Evolutionary conservation across 2,329 filamentous ascomycete species (phyloP), one percentile per base, ranked within the genome.

Genomic region (Xylariales sp.): DNA sequence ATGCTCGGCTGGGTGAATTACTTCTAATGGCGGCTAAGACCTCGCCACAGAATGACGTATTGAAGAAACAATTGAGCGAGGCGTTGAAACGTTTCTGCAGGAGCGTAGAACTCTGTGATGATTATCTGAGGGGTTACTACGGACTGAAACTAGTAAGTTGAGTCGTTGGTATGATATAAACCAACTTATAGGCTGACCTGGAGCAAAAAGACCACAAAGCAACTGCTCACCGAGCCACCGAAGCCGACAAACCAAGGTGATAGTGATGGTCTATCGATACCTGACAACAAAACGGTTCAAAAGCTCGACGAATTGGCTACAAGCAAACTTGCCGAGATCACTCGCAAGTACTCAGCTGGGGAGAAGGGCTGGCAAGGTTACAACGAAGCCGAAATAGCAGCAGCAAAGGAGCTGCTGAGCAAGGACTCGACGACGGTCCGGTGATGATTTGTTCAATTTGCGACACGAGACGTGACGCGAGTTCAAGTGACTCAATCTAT

Each of bases 61-160:
- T 69, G 29, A 74, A 73, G 56, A n/a, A n/a, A n/a, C 68, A 78
- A 51, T 66, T 93, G 38, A 70, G 76, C 29, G 85, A 90, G 56
- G 82, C 88, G 5, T 62, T 95, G 38, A 86, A 88, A 56, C 80
- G 90, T 47, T 97, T 95, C 63, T 87, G 85, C 57, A 79, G 93
- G 52, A 93, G 89, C 54, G 79, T 97, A 47, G 93, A 98, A 65
- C 76, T 98, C 37, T 97, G 93, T 55, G 87, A 96, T 51, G 82
- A 89, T 57, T 97, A 96, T 58, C 63, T 97, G 44, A 81, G 93
- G 44, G 93, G 90, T 1, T 95, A 89, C 60, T 97, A 95, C 61
- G 93, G 93, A 6, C 67, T 98, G 42, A 93, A 91, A 59, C 61
- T 90, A 61, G 83, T 89, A 62, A 53, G 76, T 53, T 8, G 11